Conservation (phyloP, 768 basidiomycete genomes). For the Epithele typhae region DNA sequence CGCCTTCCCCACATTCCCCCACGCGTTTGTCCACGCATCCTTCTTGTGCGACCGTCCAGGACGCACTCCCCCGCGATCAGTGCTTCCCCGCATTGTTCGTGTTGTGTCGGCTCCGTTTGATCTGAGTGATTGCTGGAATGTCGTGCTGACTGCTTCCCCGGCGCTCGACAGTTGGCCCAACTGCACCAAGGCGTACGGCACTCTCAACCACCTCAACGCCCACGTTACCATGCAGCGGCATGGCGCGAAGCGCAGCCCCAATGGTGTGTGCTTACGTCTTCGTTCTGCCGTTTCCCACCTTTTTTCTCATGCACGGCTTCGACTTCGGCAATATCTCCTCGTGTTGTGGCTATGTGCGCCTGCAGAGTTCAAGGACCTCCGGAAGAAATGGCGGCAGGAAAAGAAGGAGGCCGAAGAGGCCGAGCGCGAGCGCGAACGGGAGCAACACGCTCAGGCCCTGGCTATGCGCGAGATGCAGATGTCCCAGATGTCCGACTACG, state of each 20-base stretch:
- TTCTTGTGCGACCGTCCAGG: no score
- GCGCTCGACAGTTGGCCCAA: constrained; percentile 24
- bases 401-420: constrained; percentile 64
- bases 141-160: constrained; percentile 2
- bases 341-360: no score
- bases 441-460: constrained; percentile 10
- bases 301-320: no score
- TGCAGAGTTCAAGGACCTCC: constrained; percentile 95
- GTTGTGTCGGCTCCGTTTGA: background rate
- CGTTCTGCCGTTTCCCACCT: no score
- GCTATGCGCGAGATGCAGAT: constrained; percentile 13
- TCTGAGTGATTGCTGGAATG: background rate
- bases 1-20: background rate
- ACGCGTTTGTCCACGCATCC: background rate
- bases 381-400: constrained; percentile 92
- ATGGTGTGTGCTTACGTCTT: constrained; percentile 52
- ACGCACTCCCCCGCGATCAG: no score
- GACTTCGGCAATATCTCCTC: no score
- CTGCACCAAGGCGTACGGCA: constrained; percentile 83
- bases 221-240: constrained; percentile 99
- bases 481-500: constrained; percentile 3
- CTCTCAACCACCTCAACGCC: constrained; percentile 94
- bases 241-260: constrained; percentile 83
- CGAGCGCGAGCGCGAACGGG: constrained; percentile 21
- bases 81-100: constrained; percentile 16